Conservation (phyloP, 148 eudicot species). For the Polygonum aviculare region DNA sequence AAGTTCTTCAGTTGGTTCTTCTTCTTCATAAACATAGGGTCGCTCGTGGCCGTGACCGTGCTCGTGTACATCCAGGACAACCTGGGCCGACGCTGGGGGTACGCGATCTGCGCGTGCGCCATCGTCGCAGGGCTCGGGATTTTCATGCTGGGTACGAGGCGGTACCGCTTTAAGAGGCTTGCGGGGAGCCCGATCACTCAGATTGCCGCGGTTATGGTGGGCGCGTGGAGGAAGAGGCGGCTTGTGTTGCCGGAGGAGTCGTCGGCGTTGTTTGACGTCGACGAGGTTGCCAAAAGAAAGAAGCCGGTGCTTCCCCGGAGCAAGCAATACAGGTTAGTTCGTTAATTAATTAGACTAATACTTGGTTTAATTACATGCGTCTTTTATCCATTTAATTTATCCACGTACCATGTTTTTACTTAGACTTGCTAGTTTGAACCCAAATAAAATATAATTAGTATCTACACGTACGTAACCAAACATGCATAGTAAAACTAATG, state of each 20-base stretch:
- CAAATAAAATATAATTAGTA: too few species aligned
- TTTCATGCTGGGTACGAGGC: constrained; percentile 26
- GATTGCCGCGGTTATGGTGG: constrained; percentile 32
- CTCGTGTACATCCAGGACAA: constrained; percentile 16
- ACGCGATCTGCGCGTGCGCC: constrained; percentile 23
- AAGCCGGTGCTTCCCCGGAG: constrained; percentile 66
- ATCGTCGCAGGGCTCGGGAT: constrained; percentile 23
- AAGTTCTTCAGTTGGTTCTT: constrained; percentile 55
- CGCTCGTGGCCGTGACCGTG: constrained; percentile 13
- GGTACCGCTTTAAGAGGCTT: constrained; percentile 40
- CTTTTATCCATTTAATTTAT: background rate
- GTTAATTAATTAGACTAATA: too few species aligned
- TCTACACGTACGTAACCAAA: too few species aligned
- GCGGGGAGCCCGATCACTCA: constrained; percentile 41
- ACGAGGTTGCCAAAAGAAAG: constrained; percentile 25
- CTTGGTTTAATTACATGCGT: background rate
- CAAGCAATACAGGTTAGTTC: constrained; percentile 64
- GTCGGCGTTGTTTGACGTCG: constrained; percentile 22
- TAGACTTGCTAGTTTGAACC: too few species aligned
- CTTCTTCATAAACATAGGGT: constrained; percentile 17
- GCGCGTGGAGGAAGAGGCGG: constrained; percentile 32
- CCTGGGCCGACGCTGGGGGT: constrained; percentile 15
- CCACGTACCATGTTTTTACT: background rate
- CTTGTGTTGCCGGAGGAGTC: constrained; percentile 28
- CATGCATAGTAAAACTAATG: too few species aligned